Base-by-base conservation (phyloP, 2,329 filamentous ascomycete species). In the Cytospora piceicola region DNA sequence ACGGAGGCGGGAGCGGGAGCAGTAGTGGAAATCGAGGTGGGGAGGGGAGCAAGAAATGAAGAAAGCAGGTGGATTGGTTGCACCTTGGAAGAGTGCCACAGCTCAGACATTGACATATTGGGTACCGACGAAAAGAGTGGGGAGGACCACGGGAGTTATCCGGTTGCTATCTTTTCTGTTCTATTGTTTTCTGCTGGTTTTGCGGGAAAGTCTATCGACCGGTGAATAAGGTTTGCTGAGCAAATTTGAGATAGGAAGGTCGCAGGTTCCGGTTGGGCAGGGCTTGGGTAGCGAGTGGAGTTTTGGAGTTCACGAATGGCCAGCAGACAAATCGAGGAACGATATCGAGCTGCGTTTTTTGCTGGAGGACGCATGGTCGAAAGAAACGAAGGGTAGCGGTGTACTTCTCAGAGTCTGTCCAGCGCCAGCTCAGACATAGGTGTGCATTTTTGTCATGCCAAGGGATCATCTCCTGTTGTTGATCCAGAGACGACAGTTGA, bases 11-110 rank as follows among this genome's bases (percentile, higher is more conserved):
- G 32, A 61, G 64, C 58, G 63, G 65, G 29, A 70, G 57, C 52
- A 68, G 58, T 53, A 72, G 70, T 53, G 68, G 58, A 29, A 65
- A 69, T 9, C 64, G 68, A 24, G 67, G 62, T 20, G 49, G 58
- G 15, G 55, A 58, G 36, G 68, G 51, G 46, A 52, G 51, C 52
- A 66, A 67, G 36, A 70, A 71, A 61, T 69, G 53, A 71, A 61
- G 46, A 68, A 36, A 52, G 36, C 34, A 51, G 49, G 51, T 42
- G 15, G 29, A 53, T 17, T 51, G 34, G 61, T 52, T 61, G 32
- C 27, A 55, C n/a, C 39, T 46, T 36, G 46, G 46, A 57, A 34
- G 34, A 30, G 42, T 55, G 53, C 49, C 36, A 29, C 27, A 58
- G 49, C 57, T 61, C 42, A 58, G 59, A 36, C 53, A 56, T 52